Percentiles rank a stretch among this genome's conserved stretches.
Conservation (phyloP, 2,329 filamentous ascomycete genomes). For the Lachnellula hyalina region DNA sequence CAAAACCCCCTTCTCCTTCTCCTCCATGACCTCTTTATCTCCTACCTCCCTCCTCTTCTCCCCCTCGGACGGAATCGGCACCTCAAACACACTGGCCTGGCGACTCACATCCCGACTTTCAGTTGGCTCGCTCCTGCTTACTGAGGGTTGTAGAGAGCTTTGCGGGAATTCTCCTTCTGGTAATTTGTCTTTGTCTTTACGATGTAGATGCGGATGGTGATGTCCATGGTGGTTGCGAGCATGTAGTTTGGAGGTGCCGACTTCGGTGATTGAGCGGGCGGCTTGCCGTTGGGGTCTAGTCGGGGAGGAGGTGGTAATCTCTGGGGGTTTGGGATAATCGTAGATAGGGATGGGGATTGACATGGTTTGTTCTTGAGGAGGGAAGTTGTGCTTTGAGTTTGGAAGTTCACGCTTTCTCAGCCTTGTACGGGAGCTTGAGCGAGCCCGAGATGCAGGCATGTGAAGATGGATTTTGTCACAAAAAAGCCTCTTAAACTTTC, state of each 20-base stretch:
- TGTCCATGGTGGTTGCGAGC: conserved; percentile 31
- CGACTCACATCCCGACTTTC: conserved; percentile 41
- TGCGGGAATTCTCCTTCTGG: background rate
- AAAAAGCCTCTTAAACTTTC: too few species aligned
- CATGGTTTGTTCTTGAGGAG: background rate
- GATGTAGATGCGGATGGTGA: conserved; percentile 22
- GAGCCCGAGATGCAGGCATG: too few species aligned
- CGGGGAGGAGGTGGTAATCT: conserved; percentile 23
- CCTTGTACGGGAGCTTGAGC: conserved; percentile 7
- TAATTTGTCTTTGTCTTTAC: background rate
- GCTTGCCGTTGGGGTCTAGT: conserved; percentile 45
- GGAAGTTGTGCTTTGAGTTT: background rate
- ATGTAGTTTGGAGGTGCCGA: background rate
- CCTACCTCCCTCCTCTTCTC: conserved; percentile 20
- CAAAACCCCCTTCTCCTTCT: conserved; percentile 37
- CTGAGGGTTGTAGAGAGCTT: background rate
- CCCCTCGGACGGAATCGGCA: conserved; percentile 11
- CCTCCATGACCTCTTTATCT: conserved; percentile 38
- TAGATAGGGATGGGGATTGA: background rate
- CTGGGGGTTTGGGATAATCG: background rate
- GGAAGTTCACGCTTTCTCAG: background rate
- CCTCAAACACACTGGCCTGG: conserved; percentile 37
- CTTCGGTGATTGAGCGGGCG: conserved; percentile 41
- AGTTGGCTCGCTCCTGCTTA: conserved; percentile 26
- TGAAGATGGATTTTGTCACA: too few species aligned